Conservation (phyloP, 148 eudicot species). For the Dianthus caryophyllus region DNA sequence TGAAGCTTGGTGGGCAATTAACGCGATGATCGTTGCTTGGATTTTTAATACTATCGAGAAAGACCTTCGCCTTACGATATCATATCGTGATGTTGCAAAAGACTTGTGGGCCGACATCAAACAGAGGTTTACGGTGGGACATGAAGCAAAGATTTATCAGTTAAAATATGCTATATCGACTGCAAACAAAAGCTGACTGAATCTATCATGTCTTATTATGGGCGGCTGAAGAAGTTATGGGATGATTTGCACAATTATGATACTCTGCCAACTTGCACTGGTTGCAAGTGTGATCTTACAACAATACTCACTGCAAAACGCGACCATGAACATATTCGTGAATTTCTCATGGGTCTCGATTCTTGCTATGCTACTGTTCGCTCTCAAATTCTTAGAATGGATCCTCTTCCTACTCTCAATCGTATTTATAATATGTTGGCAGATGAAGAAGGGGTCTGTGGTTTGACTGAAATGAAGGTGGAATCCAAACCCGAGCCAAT, state of each 20-base stretch:
- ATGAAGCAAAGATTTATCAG: neutral
- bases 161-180: neutral
- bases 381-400: neutral
- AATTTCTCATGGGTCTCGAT: neutral
- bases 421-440: neutral
- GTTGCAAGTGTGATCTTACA: neutral
- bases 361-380: neutral
- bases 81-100: neutral
- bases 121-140: neutral
- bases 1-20: neutral
- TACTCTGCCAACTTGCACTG: neutral
- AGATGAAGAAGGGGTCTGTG: neutral
- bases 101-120: neutral
- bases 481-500: neutral
- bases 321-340: neutral
- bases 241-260: neutral
- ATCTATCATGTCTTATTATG: neutral
- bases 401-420: neutral
- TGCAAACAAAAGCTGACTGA: neutral
- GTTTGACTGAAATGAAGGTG: neutral
- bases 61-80: neutral
- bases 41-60: neutral
- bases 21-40: neutral
- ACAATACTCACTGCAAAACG: neutral
- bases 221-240: neutral